A percentile compares a stretch with the other conserved stretches of the same genome.
Evolutionary conservation across 2,329 filamentous ascomycete species (phyloP).

Genomic region (Colletotrichum sp.): DNA sequence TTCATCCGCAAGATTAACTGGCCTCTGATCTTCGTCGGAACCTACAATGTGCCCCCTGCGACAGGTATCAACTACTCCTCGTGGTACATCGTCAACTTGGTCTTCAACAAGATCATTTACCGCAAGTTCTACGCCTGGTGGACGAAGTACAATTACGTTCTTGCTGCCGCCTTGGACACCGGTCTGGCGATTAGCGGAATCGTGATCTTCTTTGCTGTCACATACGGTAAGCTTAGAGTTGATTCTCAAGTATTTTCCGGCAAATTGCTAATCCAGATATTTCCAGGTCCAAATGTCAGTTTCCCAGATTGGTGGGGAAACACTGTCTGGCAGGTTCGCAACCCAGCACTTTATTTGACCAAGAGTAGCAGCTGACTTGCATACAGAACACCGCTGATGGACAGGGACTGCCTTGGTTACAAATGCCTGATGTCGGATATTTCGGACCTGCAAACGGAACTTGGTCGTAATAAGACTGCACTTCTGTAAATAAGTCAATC

Average conservation of each 20-base stretch:
- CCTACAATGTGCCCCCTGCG: slow-evolving; percentile 56
- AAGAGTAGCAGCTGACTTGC: neutral
- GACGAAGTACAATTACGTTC: slow-evolving; percentile 63
- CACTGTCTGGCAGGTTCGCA: slow-evolving; percentile 27
- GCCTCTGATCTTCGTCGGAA: slow-evolving; percentile 58
- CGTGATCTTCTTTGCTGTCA: slow-evolving; percentile 49
- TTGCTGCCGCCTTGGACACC: slow-evolving; percentile 62
- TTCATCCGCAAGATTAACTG: slow-evolving; percentile 55
- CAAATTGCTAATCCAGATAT: slow-evolving; percentile 27
- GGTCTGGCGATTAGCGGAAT: slow-evolving; percentile 61
- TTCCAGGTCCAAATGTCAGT: slow-evolving; percentile 43
- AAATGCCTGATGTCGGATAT: slow-evolving; percentile 7
- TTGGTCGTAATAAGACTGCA: neutral
- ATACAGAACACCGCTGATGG: slow-evolving; percentile 10
- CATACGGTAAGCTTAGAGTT: slow-evolving; percentile 43
- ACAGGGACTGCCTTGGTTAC: neutral
- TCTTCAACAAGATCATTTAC: slow-evolving; percentile 61
- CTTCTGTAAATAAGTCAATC: accelerated
- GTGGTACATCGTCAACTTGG: slow-evolving; percentile 58
- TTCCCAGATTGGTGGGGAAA: slow-evolving; percentile 60
- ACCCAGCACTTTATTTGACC: neutral
- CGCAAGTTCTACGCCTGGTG: slow-evolving; percentile 60
- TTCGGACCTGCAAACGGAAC: slow-evolving; percentile 14
- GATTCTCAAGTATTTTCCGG: slow-evolving; percentile 25
- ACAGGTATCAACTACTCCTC: slow-evolving; percentile 60